Base-by-base conservation (phyloP, 2,329 filamentous ascomycete species). In the Pseudonectria foliicola region DNA sequence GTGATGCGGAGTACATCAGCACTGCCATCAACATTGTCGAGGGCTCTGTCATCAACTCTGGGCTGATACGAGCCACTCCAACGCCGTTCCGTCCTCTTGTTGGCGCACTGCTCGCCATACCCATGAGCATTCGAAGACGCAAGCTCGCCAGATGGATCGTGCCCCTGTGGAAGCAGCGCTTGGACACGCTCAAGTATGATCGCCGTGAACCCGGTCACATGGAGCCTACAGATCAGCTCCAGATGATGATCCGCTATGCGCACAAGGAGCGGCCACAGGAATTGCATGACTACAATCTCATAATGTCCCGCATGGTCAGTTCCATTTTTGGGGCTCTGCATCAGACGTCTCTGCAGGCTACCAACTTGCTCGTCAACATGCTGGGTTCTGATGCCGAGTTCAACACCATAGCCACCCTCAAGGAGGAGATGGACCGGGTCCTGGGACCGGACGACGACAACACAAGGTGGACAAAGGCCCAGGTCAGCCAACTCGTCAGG, bases 181-280 rank as follows among this genome's bases (percentile, higher is more conserved):
- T 51, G 3, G 35, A 43, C 2, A 18, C 27, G 13, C 26, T 39
- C 3, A 15, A 16, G 3, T 21, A 16, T 14, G 25, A 29, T 25
- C 12, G 29, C 3, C 31, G 43, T 2, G 38, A 48, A 4, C 33
- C 39, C 0, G 39, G 42, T 3, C 33, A 49, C 7, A 29, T 44
- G 12, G 51, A 53, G 7, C 61, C 62, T 0, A 50, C 57, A 10
- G 66, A 69, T 26, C 55, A 59, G 13, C 30, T 68, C 3, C 64
- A 67, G 40, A 59, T 63, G 48, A 65, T 68, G 58, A 39, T 67
- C 4, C 52, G 54, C 4, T 65, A 53, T 30, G 66, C 58, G 2
- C 36, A 55, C n/a, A 54, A 54, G 13, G 50, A 67, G 29, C 55
- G 64, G 1, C 60, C 54, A 0, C 33, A 60, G 0, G 64, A 68